Conservation (phyloP, 257 asterid species). For the Plantago major region DNA sequence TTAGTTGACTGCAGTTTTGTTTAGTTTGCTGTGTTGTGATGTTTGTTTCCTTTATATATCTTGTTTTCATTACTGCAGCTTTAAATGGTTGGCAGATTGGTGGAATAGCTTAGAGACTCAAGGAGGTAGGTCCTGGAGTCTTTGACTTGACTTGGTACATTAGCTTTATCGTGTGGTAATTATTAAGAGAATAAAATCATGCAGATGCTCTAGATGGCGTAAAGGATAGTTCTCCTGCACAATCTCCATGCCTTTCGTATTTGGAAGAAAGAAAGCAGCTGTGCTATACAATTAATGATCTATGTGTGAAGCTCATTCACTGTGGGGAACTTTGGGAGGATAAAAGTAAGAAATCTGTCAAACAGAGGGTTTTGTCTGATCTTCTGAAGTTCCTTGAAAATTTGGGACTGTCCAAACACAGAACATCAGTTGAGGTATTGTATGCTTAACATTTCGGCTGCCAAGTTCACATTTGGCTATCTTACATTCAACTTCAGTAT, state of each 20-base stretch:
- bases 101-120: conserved; percentile 41
- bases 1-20: neutral
- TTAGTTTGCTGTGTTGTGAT: neutral
- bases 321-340: conserved; percentile 70
- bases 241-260: conserved; percentile 37
- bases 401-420: conserved; percentile 74
- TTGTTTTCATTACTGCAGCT: conserved; percentile 33
- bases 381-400: conserved; percentile 66
- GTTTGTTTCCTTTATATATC: conserved; percentile 5
- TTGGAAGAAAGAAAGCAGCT: conserved; percentile 45
- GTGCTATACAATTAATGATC: conserved; percentile 42
- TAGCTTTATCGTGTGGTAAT: too few relatives aligned
- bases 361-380: conserved; percentile 65
- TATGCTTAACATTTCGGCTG: neutral
- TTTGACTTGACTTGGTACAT: conserved; percentile 11
- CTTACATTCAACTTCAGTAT: neutral
- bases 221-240: conserved; percentile 31
- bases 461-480: conserved; percentile 9
- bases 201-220: conserved; percentile 40
- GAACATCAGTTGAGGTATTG: conserved; percentile 52
- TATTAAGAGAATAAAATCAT: conserved; percentile 9
- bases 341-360: conserved; percentile 50
- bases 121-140: conserved; percentile 27
- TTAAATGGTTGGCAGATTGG: conserved; percentile 55
- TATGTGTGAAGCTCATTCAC: conserved; percentile 43